phyloP scores from a whole-genome alignment of 1,139 yeast genomes.

The Candida pseudocylindracea region DNA sequence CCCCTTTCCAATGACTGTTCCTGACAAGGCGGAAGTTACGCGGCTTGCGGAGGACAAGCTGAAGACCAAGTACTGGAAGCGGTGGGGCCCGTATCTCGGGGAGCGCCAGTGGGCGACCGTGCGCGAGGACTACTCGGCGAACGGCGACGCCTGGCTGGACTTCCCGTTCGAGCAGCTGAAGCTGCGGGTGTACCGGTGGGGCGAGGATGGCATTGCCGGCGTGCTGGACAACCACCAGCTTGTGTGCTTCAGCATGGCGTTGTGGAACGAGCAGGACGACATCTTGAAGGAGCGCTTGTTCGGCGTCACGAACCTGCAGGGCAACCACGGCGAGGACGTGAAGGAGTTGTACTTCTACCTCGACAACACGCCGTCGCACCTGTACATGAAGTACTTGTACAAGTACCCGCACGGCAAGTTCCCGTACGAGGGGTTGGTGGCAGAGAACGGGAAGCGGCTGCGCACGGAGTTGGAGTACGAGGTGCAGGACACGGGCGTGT shows the following conservation, averaged over 20 bases:
- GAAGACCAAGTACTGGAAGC: slow-evolving; percentile 46
- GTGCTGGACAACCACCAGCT: slow-evolving; percentile 71
- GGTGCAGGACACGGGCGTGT: slow-evolving; percentile 52
- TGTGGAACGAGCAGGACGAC: slow-evolving; percentile 85
- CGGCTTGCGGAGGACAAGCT: slow-evolving; percentile 39
- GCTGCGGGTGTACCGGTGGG: slow-evolving; percentile 82
- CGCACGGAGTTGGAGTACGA: slow-evolving; percentile 53
- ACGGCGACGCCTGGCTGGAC: slow-evolving; percentile 87
- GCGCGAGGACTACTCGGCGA: slow-evolving; percentile 69
- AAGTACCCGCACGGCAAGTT: slow-evolving; percentile 75
- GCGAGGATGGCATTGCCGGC: slow-evolving; percentile 92
- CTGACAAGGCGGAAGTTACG: slow-evolving; percentile 31
- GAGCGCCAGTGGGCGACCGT: slow-evolving; percentile 95
- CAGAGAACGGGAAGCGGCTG: slow-evolving; percentile 42
- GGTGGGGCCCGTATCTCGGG: slow-evolving; percentile 86
- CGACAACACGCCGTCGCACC: slow-evolving; percentile 86
- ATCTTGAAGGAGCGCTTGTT: slow-evolving; percentile 72
- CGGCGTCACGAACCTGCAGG: slow-evolving; percentile 85
- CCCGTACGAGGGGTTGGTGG: slow-evolving; percentile 63
- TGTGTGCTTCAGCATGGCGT: slow-evolving; percentile 55
- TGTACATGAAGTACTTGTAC: slow-evolving; percentile 82
- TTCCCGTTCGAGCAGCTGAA: slow-evolving; percentile 80
- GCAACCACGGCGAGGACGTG: slow-evolving; percentile 93
- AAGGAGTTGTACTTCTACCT: slow-evolving; percentile 63
- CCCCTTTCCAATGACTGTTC: too few species aligned